A percentile compares a stretch with the other conserved stretches of the same genome.
Evolutionary conservation across 2,329 filamentous ascomycete species (phyloP).

Genomic region (Chrysosphaeria jannelii): DNA sequence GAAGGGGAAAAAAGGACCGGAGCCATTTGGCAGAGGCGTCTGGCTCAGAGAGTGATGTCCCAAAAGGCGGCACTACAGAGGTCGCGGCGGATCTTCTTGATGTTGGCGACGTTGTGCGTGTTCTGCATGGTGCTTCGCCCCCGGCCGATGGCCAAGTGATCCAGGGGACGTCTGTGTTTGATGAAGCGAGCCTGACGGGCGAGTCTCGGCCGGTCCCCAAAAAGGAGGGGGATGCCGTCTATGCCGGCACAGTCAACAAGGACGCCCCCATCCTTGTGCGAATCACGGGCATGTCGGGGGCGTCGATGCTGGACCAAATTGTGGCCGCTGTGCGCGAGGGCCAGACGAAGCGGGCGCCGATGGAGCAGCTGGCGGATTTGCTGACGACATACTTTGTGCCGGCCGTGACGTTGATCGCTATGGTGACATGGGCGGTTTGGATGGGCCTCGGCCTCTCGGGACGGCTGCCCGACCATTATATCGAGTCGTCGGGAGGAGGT

Average conservation of each 20-base stretch:
- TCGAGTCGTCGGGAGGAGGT: no score
- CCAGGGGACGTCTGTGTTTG: conserved; percentile 35
- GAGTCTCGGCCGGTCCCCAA: conserved; percentile 42
- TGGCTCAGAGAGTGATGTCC: not conserved
- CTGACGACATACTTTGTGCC: conserved; percentile 55
- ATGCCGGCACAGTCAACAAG: conserved; percentile 47
- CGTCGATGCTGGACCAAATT: conserved; percentile 55
- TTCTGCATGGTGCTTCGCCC: conserved; percentile 55
- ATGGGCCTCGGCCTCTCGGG: conserved; percentile 29
- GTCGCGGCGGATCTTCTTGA: conserved; percentile 41
- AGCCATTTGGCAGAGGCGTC: conserved; percentile 5
- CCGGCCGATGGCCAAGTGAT: conserved; percentile 50
- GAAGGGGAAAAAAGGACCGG: conserved; percentile 10
- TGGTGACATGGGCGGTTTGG: conserved; percentile 45
- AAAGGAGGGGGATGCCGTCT: conserved; percentile 28
- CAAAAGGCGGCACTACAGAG: conserved; percentile 4
- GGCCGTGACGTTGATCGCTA: conserved; percentile 34
- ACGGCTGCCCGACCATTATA: conserved; percentile 22
- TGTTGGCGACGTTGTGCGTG: conserved; percentile 39
- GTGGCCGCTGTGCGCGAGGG: conserved; percentile 50
- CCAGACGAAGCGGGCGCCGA: conserved; percentile 43
- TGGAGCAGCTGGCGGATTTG: conserved; percentile 43
- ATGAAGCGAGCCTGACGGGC: conserved; percentile 72
- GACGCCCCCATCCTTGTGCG: conserved; percentile 27
- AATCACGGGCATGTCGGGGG: conserved; percentile 32